Evolutionary conservation across 352 stramenopile species (phyloP).

Genomic region (Pythium aquatile): DNA sequence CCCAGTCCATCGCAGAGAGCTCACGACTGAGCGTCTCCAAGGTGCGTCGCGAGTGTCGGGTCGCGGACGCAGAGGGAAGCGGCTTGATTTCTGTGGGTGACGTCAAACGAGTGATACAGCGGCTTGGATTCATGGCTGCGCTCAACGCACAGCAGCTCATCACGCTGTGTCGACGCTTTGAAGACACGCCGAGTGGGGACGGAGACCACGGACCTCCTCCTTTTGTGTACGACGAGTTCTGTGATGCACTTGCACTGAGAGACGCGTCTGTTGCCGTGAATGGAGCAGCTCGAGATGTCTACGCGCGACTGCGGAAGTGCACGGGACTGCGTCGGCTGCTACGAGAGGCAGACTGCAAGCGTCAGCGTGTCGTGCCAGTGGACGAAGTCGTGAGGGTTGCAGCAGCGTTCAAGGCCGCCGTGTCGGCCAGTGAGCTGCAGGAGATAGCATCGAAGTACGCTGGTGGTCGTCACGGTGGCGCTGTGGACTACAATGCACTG

Average conservation of each 20-base stretch:
- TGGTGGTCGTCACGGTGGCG: background rate
- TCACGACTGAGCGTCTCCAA: background rate
- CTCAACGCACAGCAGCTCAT: conserved; percentile 69
- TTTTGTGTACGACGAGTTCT: conserved; percentile 64
- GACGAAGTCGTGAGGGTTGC: conserved; percentile 5
- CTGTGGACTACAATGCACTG: conserved; percentile 21
- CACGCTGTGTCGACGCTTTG: conserved; percentile 55
- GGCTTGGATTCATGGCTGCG: conserved; percentile 3
- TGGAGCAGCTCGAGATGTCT: conserved; percentile 2
- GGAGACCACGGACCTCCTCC: conserved; percentile 16
- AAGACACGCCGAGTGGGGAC: background rate
- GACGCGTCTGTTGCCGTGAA: background rate
- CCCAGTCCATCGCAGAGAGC: background rate
- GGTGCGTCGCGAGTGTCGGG: conserved; percentile 42
- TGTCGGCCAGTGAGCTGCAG: conserved; percentile 12
- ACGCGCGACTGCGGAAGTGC: conserved; percentile 11
- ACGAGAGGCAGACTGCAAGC: conserved; percentile 3
- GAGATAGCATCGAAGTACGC: conserved; percentile 6
- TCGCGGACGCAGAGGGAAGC: conserved; percentile 21
- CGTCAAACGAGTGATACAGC: conserved; percentile 33
- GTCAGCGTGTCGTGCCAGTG: background rate
- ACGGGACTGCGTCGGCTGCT: conserved; percentile 7
- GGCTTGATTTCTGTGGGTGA: conserved; percentile 26
- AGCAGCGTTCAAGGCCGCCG: conserved; percentile 12
- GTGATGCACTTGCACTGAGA: conserved; percentile 37